These are phyloP conservation scores for Lactarius akahatsu DNA, from an alignment of 768 basidiomycete species.

Conservation along the genomic window DNA sequence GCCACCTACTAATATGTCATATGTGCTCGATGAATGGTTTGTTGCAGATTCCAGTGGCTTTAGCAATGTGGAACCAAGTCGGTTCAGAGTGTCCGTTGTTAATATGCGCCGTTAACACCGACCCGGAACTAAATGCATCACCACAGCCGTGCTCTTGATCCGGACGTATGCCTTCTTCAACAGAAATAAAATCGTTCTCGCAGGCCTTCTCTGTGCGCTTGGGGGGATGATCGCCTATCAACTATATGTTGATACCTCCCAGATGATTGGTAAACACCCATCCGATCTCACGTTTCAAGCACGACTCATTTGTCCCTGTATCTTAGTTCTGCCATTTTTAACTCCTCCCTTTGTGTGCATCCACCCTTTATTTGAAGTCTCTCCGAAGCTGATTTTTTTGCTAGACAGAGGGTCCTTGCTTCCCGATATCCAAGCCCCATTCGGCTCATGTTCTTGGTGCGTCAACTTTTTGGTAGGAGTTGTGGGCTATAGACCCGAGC, in stretches of 20 bases:
- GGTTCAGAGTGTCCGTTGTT: conserved; percentile 64
- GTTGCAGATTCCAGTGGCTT: conserved; percentile 68
- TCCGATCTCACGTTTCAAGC: background rate
- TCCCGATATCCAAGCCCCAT: conserved; percentile 79
- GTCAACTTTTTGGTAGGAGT: conserved; percentile 19
- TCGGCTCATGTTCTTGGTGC: conserved; percentile 78
- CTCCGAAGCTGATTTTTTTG: conserved; percentile 8
- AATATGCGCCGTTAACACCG: background rate
- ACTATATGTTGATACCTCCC: conserved; percentile 72
- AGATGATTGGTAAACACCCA: conserved; percentile 64
- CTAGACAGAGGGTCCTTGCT: conserved; percentile 64
- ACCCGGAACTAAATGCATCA: conserved; percentile 18
- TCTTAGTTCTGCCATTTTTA: conserved; percentile 51
- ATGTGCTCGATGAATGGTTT: background rate
- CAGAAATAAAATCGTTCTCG: conserved; percentile 65
- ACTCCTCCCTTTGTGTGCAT: conserved; percentile 57
- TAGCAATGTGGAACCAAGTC: conserved; percentile 88
- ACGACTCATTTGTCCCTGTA: background rate
- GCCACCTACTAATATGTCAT: background rate
- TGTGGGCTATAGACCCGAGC: background rate
- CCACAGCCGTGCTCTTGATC: conserved; percentile 70
- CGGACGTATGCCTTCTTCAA: conserved; percentile 87
- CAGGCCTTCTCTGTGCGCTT: conserved; percentile 61
- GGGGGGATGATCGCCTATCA: conserved; percentile 78
- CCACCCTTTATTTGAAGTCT: background rate